These are phyloP conservation scores for Boletus mariae DNA, from an alignment of 1,284 basidiomycete genomes.

Conservation along the genomic window DNA sequence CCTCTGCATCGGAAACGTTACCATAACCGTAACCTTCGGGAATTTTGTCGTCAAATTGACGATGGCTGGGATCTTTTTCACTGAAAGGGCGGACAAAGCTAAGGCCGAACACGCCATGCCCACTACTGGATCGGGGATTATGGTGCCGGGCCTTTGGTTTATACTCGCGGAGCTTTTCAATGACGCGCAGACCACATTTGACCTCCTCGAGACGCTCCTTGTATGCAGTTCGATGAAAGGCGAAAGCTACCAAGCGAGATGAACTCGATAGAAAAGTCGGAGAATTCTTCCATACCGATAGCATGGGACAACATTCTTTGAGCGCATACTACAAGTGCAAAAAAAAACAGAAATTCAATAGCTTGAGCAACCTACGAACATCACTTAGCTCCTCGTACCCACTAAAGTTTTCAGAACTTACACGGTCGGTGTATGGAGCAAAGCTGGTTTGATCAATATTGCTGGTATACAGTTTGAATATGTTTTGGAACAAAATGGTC, in stretches of 20 bases:
- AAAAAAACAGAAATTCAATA: slow-evolving; percentile 69
- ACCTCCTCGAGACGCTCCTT: slow-evolving; percentile 66
- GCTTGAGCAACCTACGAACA: slow-evolving; percentile 46
- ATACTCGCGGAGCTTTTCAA: slow-evolving; percentile 70
- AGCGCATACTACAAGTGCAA: slow-evolving; percentile 53
- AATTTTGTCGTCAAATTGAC: slow-evolving; percentile 9
- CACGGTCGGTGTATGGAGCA: slow-evolving; percentile 52
- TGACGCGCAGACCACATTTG: slow-evolving; percentile 50
- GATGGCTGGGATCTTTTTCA: slow-evolving; percentile 28
- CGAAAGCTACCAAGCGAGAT: slow-evolving; percentile 44
- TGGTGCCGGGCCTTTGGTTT: slow-evolving; percentile 49
- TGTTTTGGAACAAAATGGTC: slow-evolving; percentile 63
- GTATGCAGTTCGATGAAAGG: slow-evolving; percentile 75
- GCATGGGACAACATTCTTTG: slow-evolving; percentile 67
- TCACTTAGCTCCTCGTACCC: background rate
- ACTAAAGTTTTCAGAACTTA: slow-evolving; percentile 5
- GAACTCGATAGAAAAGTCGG: slow-evolving; percentile 1
- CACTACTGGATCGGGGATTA: slow-evolving; percentile 32
- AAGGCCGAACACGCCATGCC: slow-evolving; percentile 40
- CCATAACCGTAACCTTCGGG: slow-evolving; percentile 13
- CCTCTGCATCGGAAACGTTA: slow-evolving; percentile 21
- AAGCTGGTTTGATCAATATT: slow-evolving; percentile 42
- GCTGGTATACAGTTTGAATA: slow-evolving; percentile 53
- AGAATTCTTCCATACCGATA: slow-evolving; percentile 36
- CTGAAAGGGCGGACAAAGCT: slow-evolving; percentile 30